Conservation (phyloP, 345 rosid species). For the Erodium maritimum region DNA sequence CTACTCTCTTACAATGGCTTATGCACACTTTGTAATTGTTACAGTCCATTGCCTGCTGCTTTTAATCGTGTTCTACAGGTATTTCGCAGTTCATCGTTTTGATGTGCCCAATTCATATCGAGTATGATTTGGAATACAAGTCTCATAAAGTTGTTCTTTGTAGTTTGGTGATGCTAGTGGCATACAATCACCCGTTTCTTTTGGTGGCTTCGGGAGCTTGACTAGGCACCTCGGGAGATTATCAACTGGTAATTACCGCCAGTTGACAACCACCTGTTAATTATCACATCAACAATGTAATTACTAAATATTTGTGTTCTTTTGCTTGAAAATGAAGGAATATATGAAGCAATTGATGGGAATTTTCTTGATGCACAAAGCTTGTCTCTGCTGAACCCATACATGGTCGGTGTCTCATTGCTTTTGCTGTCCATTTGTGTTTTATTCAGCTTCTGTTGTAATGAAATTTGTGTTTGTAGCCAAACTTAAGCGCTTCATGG, state of each 20-base stretch:
- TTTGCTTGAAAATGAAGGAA: constrained; percentile 31
- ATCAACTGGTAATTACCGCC: constrained; percentile 42
- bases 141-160: constrained; percentile 14
- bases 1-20: neutral
- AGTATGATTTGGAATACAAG: constrained; percentile 6
- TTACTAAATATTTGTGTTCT: constrained; percentile 3
- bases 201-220: constrained; percentile 98
- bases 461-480: constrained; percentile 25
- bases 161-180: constrained; percentile 99
- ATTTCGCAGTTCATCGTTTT: constrained; percentile 10
- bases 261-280: too few relatives aligned
- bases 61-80: constrained; percentile 92
- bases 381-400: constrained; percentile 85
- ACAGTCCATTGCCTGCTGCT: constrained; percentile 87
- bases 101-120: constrained; percentile 4
- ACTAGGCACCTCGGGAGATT: constrained; percentile 84
- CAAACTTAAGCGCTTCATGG: constrained; percentile 89
- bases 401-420: constrained; percentile 46
- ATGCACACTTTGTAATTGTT: constrained; percentile 6
- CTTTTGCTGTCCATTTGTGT: neutral
- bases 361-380: constrained; percentile 59
- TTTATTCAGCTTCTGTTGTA: neutral
- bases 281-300: neutral
- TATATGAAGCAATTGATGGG: constrained; percentile 65
- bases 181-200: constrained; percentile 94